Conservation (phyloP, 2,329 filamentous ascomycete genomes). For the Conoideocrella luteorostrata region DNA sequence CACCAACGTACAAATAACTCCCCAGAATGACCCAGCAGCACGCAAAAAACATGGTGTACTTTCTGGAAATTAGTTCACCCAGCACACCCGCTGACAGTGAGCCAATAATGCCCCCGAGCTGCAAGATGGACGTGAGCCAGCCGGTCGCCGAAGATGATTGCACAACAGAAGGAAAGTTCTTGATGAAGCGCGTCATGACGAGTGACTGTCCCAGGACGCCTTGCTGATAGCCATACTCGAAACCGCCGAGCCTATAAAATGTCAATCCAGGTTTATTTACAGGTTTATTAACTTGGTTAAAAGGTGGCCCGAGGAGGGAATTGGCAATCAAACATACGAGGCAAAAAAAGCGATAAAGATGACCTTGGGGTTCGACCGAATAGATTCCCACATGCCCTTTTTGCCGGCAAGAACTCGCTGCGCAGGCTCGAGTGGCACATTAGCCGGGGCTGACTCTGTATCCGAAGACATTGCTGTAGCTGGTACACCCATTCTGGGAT, state of each 20-base stretch:
- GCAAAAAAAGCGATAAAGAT: conserved; percentile 34
- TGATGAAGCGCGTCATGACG: conserved; percentile 43
- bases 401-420: conserved; percentile 11
- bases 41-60: conserved; percentile 6
- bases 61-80: conserved; percentile 16
- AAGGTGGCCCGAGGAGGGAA: too few species aligned
- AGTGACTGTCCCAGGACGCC: conserved; percentile 48
- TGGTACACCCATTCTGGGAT: too few species aligned
- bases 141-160: conserved; percentile 39
- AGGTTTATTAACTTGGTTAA: too few species aligned
- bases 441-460: conserved; percentile 9
- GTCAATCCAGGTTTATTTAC: neutral
- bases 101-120: conserved; percentile 43
- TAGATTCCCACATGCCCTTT: conserved; percentile 6
- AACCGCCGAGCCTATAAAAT: conserved; percentile 37
- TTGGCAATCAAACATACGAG: conserved; percentile 29
- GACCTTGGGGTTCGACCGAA: conserved; percentile 29
- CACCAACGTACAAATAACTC: conserved; percentile 38
- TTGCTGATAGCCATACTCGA: conserved; percentile 49
- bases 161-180: conserved; percentile 42
- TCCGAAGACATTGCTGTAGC: conserved; percentile 11
- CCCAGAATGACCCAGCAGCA: conserved; percentile 32
- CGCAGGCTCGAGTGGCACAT: conserved; percentile 12
- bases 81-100: conserved; percentile 41
- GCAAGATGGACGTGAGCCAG: conserved; percentile 45